These are phyloP conservation scores for Laguncularia racemosa DNA, from an alignment of 345 rosid genomes.

Conservation along the genomic window DNA sequence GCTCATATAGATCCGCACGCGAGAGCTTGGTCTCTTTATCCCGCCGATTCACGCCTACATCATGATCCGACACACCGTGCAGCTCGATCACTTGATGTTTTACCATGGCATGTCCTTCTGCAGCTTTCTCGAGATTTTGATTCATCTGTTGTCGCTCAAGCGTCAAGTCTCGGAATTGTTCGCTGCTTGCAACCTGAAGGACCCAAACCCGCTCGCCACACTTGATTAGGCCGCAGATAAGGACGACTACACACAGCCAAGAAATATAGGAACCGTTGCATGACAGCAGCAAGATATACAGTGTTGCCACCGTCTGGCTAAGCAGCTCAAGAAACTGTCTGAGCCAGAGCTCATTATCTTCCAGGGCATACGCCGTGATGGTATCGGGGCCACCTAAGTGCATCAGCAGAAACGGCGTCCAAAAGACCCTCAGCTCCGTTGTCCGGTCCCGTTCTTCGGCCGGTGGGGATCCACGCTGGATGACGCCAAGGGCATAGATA, in stretches of 20 bases:
- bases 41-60: no score
- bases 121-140: neutral
- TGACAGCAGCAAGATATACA: slow-evolving; percentile 11
- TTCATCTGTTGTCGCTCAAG: neutral
- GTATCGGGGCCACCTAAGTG: slow-evolving; percentile 41
- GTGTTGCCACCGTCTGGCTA: slow-evolving; percentile 13
- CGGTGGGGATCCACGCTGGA: neutral
- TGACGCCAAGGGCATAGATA: slow-evolving; percentile 11
- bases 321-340: slow-evolving; percentile 22
- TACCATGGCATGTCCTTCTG: slow-evolving; percentile 3
- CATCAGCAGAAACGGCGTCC: slow-evolving; percentile 32
- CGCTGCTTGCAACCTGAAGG: no score
- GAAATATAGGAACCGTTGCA: slow-evolving; percentile 8
- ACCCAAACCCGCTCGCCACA: slow-evolving; percentile 7
- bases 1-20: no score
- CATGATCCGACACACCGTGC: no score
- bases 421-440: slow-evolving; percentile 10
- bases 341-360: slow-evolving; percentile 9
- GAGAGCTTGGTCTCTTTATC: no score
- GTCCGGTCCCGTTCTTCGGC: neutral
- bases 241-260: slow-evolving; percentile 1
- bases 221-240: slow-evolving; percentile 17
- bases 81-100: slow-evolving; percentile 10
- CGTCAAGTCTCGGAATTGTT: no score
- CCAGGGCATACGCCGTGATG: neutral